Base-by-base conservation (phyloP, 805 yeast genomes). In the Torulaspora franciscae region DNA sequence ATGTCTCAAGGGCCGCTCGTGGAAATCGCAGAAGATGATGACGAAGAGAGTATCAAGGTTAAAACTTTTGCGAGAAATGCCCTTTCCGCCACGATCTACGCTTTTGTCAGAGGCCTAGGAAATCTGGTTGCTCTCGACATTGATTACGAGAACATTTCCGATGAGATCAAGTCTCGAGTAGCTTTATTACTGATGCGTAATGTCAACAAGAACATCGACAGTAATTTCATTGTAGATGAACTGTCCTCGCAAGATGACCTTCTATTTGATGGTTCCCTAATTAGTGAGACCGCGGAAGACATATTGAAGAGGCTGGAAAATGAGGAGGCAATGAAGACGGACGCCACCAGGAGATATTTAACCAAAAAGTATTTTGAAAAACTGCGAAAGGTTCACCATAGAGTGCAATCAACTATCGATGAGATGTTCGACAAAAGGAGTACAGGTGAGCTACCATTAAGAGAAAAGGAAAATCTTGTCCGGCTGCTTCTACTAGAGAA, bases 141-240 rank as follows among this genome's bases (percentile, higher is more conserved):
- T 40, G 90, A 85, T 54, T 73, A 73, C 46, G 80, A 73, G 15
- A 65, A 71, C 15, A 72, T 85, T 52, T 82, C 90, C 9, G 77
- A 75, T 42, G 70, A 74, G 40, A 73, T 83, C 51, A 80, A 77
- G 56, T 85, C 88, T 33, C 76, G 81, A 56, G 76, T 89, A 47
- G 93, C 95, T 1, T 73, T 85, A 35, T 81, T 84, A 54, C 77
- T 93, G 38, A 81, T 90, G 82, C 76, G 83, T 55, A 90, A 90
- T 62, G 82, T 89, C 83, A 88, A 83, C 54, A 64, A 69, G 30
- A 70, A 74, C n/a, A 65, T 82, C 43, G 66, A 67, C 34, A 52
- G 65, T 8, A 58, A 57, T 26, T 64, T 61, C 45, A 51, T 51
- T 41, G 45, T 61, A n/a, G 68, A 62, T 52, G 72, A 64, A 17